A percentile compares a stretch with the other conserved stretches of the same genome.
phyloP scores from a whole-genome alignment of 257 asterid species.

The Solanum gandarillasii region DNA sequence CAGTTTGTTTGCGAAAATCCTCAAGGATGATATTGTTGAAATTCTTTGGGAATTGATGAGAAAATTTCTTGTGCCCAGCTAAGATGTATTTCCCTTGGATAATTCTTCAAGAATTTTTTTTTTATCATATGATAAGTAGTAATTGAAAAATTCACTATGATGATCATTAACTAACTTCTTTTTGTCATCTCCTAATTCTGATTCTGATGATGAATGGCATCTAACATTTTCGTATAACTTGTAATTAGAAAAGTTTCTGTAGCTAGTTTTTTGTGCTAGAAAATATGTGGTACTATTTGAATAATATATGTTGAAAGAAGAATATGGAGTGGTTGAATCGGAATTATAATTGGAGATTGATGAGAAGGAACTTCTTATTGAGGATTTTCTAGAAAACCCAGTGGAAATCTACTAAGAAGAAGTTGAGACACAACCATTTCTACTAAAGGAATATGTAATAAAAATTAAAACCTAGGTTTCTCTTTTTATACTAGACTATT shows the following conservation, averaged over 20 bases:
- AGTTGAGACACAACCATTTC: neutral
- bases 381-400: neutral
- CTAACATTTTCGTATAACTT: neutral
- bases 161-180: neutral
- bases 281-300: neutral
- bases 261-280: neutral
- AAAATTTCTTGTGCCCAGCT: too few species aligned
- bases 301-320: neutral
- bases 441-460: too few species aligned
- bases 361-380: neutral
- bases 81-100: too few species aligned
- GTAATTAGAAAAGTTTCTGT: too few species aligned
- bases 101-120: too few species aligned
- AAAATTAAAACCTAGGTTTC: too few species aligned
- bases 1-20: too few species aligned
- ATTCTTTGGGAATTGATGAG: too few species aligned
- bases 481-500: too few species aligned
- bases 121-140: too few species aligned
- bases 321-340: neutral
- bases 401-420: neutral
- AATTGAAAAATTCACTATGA: neutral
- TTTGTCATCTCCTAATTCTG: neutral
- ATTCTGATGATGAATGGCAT: too few species aligned
- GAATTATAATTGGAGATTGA: neutral
- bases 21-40: too few species aligned